Evolutionary conservation across 257 asterid species (phyloP), one percentile per base, ranked within the genome.

Genomic region (Echites panduratus): DNA sequence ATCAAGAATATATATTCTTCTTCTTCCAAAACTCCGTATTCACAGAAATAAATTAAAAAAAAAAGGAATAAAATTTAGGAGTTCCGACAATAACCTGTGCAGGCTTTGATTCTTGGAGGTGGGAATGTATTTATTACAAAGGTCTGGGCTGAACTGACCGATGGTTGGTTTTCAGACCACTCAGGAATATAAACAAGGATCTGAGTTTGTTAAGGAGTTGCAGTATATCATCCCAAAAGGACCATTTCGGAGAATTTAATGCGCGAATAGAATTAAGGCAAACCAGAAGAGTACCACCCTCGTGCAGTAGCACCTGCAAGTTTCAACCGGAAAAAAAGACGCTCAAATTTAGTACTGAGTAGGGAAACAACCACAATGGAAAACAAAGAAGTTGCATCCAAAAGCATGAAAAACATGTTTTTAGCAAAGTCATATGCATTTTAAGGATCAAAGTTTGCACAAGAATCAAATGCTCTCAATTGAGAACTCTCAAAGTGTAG

Each of bases 241-340:
- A 94, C 97, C 97, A 89, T 7, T 94, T 76, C 1, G 98, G 97
- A 38, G 82, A 72, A 79, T 85, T 89, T 75, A 95, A 83, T 22
- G 99, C 98, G 5, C 99, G 92, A 41, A 95, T 77, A n/a, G 99
- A 92, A 75, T 92, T 95, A 70, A 95, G 81, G 76, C 98, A 95
- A 69, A 95, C 97, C 10, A 95, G 80, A 78, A 92, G 96, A 1
- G 99, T 95, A 61, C 98, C 99, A 9, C 99, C 99, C 82, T 95
- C 99, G 66, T 95, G 99, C 78, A 95, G 87, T 69, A 90, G 93
- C 67, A 95, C 98, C 98, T 95, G 87, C 78, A 82, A 24, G 3
- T 43, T 68, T 66, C 41, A 40, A 64, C 14, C 69, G 38, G 24
- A 7, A 16, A 11, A 6, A 32, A 27, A 0, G 14, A 1, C 1